phyloP scores from a whole-genome alignment of 108 stramenopile genomes.

The Fistulifera solaris region DNA sequence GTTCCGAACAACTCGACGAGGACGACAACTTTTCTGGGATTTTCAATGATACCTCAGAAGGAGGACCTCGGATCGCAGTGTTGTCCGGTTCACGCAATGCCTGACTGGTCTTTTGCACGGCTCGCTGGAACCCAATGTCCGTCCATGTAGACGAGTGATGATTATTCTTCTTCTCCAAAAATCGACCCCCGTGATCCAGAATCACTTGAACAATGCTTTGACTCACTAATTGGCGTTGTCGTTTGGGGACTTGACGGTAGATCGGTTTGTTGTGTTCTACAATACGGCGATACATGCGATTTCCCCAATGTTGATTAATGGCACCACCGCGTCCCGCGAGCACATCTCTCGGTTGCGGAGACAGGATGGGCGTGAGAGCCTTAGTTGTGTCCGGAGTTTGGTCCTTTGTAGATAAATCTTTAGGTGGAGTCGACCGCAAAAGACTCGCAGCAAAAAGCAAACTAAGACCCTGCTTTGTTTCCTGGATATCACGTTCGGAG shows the following conservation, averaged over 20 bases:
- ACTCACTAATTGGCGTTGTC: conserved; percentile 64
- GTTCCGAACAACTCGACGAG: too few species aligned
- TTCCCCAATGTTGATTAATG: conserved; percentile 66
- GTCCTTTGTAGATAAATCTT: background rate
- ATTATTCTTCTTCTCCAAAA: conserved; percentile 2
- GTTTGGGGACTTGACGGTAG: conserved; percentile 66
- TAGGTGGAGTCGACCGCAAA: background rate
- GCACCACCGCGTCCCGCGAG: conserved; percentile 65
- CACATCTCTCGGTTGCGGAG: conserved; percentile 18
- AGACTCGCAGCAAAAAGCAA: conserved; percentile 3
- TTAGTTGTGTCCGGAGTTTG: background rate
- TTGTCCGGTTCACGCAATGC: conserved; percentile 21
- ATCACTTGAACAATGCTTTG: conserved; percentile 68
- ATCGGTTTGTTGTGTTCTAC: conserved; percentile 45
- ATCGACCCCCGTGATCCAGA: conserved; percentile 23
- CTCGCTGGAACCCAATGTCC: conserved; percentile 22
- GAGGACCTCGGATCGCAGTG: background rate
- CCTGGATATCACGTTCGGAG: too few species aligned
- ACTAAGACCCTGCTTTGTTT: background rate
- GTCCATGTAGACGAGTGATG: conserved; percentile 8
- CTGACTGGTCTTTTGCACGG: conserved; percentile 41
- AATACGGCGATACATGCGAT: conserved; percentile 58
- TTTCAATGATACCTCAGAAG: too few species aligned
- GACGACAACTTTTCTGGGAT: too few species aligned
- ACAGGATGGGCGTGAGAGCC: background rate